phyloP scores from a whole-genome alignment of 305 asterid species.

The Withania somnifera region DNA sequence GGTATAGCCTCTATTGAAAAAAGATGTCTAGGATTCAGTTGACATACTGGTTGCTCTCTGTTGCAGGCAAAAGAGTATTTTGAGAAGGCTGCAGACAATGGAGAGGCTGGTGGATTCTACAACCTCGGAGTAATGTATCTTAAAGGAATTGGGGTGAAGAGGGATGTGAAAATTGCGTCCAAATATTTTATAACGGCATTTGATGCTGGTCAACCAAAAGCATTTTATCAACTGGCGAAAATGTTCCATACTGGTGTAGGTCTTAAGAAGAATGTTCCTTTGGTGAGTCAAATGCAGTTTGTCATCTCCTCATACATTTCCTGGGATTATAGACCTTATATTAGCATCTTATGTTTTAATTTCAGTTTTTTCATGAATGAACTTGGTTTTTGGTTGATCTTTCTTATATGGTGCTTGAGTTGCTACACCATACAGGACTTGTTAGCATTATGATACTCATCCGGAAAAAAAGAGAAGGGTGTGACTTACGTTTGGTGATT shows the following conservation, averaged over 20 bases:
- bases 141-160: conserved; percentile 82
- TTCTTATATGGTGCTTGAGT: not conserved
- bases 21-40: not conserved
- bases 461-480: not conserved
- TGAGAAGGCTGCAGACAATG: conserved; percentile 73
- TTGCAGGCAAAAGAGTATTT: conserved; percentile 82
- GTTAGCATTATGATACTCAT: not conserved
- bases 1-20: not conserved
- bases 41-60: conserved; percentile 7
- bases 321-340: not conserved
- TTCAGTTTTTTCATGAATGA: not conserved
- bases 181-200: conserved; percentile 30
- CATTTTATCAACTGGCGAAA: conserved; percentile 78
- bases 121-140: conserved; percentile 89
- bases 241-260: conserved; percentile 92
- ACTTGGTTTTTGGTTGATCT: not conserved
- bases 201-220: conserved; percentile 76
- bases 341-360: not conserved
- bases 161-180: conserved; percentile 49
- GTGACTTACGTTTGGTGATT: not conserved
- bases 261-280: conserved; percentile 63
- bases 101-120: conserved; percentile 56
- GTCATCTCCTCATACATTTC: not conserved
- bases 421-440: not conserved
- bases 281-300: conserved; percentile 32